Percentiles rank a stretch among this genome's conserved stretches.
These are phyloP conservation scores for Ganoderma lingzhi DNA, from an alignment of 1,284 basidiomycete species.

Conservation along the genomic window DNA sequence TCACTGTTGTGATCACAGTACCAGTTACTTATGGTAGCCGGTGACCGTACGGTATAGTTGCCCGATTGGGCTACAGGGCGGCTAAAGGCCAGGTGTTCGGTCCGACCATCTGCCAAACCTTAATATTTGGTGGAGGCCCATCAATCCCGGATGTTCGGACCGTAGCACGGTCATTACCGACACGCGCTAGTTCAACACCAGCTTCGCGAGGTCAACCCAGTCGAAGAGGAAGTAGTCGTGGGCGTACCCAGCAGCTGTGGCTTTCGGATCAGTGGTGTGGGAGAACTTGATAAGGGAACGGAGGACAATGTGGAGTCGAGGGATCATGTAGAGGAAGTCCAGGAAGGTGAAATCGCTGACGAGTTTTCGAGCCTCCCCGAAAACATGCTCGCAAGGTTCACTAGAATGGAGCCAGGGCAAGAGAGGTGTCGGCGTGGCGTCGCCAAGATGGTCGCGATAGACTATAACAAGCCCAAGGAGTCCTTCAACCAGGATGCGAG, in stretches of 20 bases:
- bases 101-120: too few relatives aligned
- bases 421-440: slow-evolving; percentile 29
- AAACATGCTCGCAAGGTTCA: slow-evolving; percentile 47
- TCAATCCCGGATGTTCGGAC: too few relatives aligned
- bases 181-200: too few relatives aligned
- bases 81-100: too few relatives aligned
- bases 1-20: too few relatives aligned
- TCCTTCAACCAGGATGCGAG: slow-evolving; percentile 41
- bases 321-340: slow-evolving; percentile 45
- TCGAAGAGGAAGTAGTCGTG: slow-evolving; percentile 27
- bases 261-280: slow-evolving; percentile 17
- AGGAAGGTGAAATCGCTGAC: slow-evolving; percentile 46
- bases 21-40: too few relatives aligned
- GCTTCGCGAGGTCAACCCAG: slow-evolving; percentile 18
- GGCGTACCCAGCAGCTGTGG: slow-evolving; percentile 30
- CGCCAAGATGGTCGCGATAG: slow-evolving; percentile 43
- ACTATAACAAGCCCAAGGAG: slow-evolving; percentile 42
- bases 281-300: slow-evolving; percentile 8
- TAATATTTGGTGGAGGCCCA: too few relatives aligned
- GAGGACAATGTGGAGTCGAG: slow-evolving; percentile 36
- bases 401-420: slow-evolving; percentile 47
- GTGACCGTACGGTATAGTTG: too few relatives aligned
- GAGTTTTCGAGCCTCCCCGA: slow-evolving; percentile 43
- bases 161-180: too few relatives aligned
- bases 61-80: too few relatives aligned